Evolutionary conservation across 2,329 filamentous ascomycete species (phyloP), one percentile per base, ranked within the genome.

Genomic region (Alternaria tenuissima): DNA sequence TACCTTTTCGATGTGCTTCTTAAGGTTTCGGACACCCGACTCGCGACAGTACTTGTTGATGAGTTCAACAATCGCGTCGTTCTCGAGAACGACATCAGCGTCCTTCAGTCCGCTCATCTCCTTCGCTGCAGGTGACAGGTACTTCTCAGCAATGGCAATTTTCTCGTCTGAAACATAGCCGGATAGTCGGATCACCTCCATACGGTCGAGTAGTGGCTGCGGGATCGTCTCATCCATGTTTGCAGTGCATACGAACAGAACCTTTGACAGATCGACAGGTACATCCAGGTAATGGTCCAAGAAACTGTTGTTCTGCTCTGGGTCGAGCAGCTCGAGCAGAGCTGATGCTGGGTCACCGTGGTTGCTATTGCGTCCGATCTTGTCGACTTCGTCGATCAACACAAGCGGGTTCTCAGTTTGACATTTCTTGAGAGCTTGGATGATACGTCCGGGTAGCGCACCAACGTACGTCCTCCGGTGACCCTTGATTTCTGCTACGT

Each of bases 151-250:
- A 72, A 99, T 99, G 3, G 95, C 94, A 89, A 96, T 97, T 86
- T 99, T 99, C 85, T 99, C 95, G 67, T 99, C 94, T 0, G 94
- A 89, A 52, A 99, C 94, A 75, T 99, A 99, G 11, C 95, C 95
- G 36, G 94, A 98, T 2, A 99, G 86, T 64, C 96, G 89, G 68
- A 99, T 99, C 72, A 98, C 88, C 79, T 99, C 95, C 95, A 99
- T 99, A 69, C 95, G 90, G 76, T 99, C 95, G 16, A 98, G 86
- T 0, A 99, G 85, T 3, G 95, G 96, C 42, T 94, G 88, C 16
- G 95, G 95, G 63, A 99, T 99, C 0, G 95, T 99, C 73, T 99
- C 95, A 0, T 94, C 97, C 90, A 98, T 96, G 79, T 99, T 99
- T 61, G 95, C 95, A 14, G 95, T 99, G 85, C 95, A 99, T 42